Evolutionary conservation across 139 green algal species (phyloP), one percentile per base, ranked within the genome.

Genomic region (Nannochloris sp.): DNA sequence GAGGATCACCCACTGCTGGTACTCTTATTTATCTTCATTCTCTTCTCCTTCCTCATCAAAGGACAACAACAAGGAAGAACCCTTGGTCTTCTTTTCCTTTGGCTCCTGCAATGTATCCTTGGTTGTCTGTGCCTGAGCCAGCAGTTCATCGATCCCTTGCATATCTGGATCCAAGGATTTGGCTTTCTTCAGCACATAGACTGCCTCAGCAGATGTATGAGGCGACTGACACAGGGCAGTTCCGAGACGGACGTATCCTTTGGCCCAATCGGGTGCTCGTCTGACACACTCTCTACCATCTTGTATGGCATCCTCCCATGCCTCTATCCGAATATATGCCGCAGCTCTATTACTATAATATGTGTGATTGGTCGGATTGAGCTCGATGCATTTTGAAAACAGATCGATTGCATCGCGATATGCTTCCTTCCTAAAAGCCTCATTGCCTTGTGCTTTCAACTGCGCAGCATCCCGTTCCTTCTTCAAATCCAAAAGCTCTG

Each of bases 341-440:
- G 87, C 87, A 1, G 87, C 86, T 37, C 87, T 78, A 61, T 94
- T 94, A 71, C 82, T 91, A 56, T 64, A 86, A 63, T 85, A 93
- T 4, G 93, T 70, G 49, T 88, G 80, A 48, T 81, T 81, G 46
- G 53, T 80, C 18, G 81, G 71, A 59, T 94, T 82, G 18, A 93
- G 71, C 50, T 86, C 69, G 24, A 94, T 89, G 72, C 82, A 89
- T 6, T 40, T 62, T n/a, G 61, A 79, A 72, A 94, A 94, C 59
- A 78, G 62, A 10, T 59, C 53, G 0, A 81, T 62, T 0, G 87
- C 87, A 36, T 83, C 74, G 4, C 81, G 74, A 57, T 76, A 85
- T 50, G 83, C 69, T 40, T 76, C 75, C 0, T 54, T 57, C 0
- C 27, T 56, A 51, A 90, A 94, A 5, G 85, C 78, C 15, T 57